Conservation (phyloP, 2,329 filamentous ascomycete species). For the Aspergillus sp. region DNA sequence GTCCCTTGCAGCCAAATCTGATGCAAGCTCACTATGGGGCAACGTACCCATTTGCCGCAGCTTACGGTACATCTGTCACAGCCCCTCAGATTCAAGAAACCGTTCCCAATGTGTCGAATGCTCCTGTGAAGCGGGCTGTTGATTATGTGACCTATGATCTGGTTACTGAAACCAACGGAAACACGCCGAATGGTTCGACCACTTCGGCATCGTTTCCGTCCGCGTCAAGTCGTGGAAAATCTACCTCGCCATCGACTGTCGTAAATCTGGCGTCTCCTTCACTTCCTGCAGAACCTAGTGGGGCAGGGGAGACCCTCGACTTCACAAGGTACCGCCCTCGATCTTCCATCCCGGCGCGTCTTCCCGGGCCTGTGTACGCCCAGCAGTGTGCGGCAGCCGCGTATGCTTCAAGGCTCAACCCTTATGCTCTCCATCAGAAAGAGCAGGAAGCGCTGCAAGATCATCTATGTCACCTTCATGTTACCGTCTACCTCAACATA, state of each 20-base stretch:
- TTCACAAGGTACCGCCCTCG: constrained; percentile 67
- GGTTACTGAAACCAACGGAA: constrained; percentile 26
- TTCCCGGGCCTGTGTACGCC: constrained; percentile 80
- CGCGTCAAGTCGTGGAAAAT: constrained; percentile 30
- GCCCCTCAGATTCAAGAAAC: constrained; percentile 4
- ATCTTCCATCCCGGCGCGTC: constrained; percentile 78
- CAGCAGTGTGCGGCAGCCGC: constrained; percentile 88
- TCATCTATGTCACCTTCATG: constrained; percentile 83
- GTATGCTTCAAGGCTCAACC: constrained; percentile 85
- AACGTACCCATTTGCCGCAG: not conserved
- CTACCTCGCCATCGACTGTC: constrained; percentile 31
- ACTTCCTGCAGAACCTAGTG: constrained; percentile 23
- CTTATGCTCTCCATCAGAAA: constrained; percentile 81
- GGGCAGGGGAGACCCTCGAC: constrained; percentile 33
- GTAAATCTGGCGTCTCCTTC: constrained; percentile 24
- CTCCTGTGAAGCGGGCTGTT: constrained; percentile 22
- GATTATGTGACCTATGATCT: constrained; percentile 22
- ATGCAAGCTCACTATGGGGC: constrained; percentile 2
- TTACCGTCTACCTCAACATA: constrained; percentile 95
- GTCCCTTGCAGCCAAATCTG: constrained; percentile 17
- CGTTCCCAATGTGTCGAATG: constrained; percentile 12
- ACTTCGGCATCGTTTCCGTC: constrained; percentile 33
- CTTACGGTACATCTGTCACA: constrained; percentile 10
- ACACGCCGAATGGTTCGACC: constrained; percentile 32
- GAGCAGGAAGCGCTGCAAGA: constrained; percentile 81